Percentiles rank a stretch among this genome's conserved stretches.
Conservation (phyloP, 2,329 filamentous ascomycete species). For the Juglanconis juglandina region DNA sequence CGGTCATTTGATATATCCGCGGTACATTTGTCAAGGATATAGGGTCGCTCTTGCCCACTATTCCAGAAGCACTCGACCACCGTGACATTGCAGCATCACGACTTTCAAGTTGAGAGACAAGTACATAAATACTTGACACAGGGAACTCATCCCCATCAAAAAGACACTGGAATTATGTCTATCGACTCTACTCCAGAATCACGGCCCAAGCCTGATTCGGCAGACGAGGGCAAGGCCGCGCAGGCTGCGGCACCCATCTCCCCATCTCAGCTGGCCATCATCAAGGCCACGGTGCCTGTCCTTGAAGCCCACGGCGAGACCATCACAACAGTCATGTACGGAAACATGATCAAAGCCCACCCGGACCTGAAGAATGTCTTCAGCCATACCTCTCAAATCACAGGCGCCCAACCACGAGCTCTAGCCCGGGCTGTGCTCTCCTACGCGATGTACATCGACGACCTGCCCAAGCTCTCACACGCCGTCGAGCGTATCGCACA, state of each 20-base stretch:
- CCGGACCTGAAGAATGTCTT: slow-evolving; percentile 68
- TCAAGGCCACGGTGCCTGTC: slow-evolving; percentile 75
- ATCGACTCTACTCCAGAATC: slow-evolving; percentile 4
- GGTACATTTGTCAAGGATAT: neutral
- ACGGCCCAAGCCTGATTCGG: slow-evolving; percentile 1
- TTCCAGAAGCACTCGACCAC: too few species aligned
- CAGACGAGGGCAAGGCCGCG: neutral
- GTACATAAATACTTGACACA: neutral
- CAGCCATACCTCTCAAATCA: slow-evolving; percentile 66
- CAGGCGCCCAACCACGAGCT: slow-evolving; percentile 65
- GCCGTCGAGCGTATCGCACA: slow-evolving; percentile 67
- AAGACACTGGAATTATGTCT: neutral
- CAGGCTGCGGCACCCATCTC: slow-evolving; percentile 44
- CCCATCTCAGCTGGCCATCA: slow-evolving; percentile 61
- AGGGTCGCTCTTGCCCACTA: too few species aligned
- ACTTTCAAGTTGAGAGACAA: too few species aligned
- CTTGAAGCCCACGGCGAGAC: slow-evolving; percentile 64
- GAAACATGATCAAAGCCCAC: slow-evolving; percentile 60
- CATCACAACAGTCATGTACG: slow-evolving; percentile 73
- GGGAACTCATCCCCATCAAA: neutral
- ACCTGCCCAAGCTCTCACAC: slow-evolving; percentile 56
- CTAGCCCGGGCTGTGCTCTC: slow-evolving; percentile 67
- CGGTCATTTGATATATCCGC: neutral
- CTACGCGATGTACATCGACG: slow-evolving; percentile 70
- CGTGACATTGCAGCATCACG: too few species aligned